A percentile compares a stretch with the other conserved stretches of the same genome.
Evolutionary conservation across 2,329 filamentous ascomycete species (phyloP).

Genomic region (Cladosporium halotolerans): DNA sequence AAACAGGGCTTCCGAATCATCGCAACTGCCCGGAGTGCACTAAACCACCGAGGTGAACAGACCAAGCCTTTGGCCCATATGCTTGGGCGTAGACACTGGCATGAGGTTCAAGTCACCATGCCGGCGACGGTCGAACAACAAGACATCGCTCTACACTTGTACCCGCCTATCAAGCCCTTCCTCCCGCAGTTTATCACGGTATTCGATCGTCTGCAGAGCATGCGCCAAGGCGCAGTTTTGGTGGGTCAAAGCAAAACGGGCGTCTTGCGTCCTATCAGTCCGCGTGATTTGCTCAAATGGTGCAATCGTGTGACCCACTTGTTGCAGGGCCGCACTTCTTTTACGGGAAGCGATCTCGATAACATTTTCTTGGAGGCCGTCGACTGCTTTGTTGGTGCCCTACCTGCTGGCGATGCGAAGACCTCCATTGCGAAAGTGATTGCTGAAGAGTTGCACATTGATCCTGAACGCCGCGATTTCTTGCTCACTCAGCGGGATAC

Average conservation of each 20-base stretch:
- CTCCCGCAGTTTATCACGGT: constrained; percentile 51
- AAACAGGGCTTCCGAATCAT: constrained; percentile 82
- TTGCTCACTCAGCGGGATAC: constrained; percentile 70
- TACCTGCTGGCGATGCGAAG: constrained; percentile 60
- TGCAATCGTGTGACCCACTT: constrained; percentile 68
- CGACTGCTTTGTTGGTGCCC: constrained; percentile 82
- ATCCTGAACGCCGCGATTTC: constrained; percentile 73
- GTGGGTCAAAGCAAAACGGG: constrained; percentile 47
- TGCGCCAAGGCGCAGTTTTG: constrained; percentile 40
- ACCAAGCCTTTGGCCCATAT: constrained; percentile 62
- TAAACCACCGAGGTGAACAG: constrained; percentile 62
- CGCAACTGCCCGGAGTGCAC: constrained; percentile 73
- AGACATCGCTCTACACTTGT: constrained; percentile 64
- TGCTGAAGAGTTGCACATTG: constrained; percentile 80
- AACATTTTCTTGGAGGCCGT: constrained; percentile 89
- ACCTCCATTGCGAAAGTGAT: constrained; percentile 60
- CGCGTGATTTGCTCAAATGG: constrained; percentile 86
- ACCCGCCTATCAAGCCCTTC: constrained; percentile 60
- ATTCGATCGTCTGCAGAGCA: constrained; percentile 41
- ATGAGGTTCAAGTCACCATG: constrained; percentile 61
- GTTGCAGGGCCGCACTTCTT: constrained; percentile 55
- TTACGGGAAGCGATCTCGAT: constrained; percentile 65
- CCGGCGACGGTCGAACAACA: constrained; percentile 65
- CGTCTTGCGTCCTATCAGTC: constrained; percentile 57
- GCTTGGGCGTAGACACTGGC: constrained; percentile 83